These are phyloP conservation scores for Suillus alpinus DNA, from an alignment of 768 basidiomycete species.

Conservation along the genomic window DNA sequence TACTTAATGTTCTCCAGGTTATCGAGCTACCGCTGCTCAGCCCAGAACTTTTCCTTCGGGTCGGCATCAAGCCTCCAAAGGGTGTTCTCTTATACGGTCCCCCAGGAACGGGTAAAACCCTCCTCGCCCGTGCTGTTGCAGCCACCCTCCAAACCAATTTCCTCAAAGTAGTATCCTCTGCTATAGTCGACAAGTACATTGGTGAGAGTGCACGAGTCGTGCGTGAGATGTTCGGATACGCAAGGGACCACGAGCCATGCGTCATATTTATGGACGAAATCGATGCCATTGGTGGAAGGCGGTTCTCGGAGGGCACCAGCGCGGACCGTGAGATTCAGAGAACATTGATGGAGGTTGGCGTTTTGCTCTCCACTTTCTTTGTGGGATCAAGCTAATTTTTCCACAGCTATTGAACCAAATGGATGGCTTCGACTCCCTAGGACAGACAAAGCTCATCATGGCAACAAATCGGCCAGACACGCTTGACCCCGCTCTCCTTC, in stretches of 20 bases:
- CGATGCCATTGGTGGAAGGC: slow-evolving; percentile 92
- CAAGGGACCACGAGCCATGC: slow-evolving; percentile 95
- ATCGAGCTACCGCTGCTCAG: slow-evolving; percentile 94
- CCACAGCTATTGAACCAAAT: slow-evolving; percentile 94
- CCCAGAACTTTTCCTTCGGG: slow-evolving; percentile 92
- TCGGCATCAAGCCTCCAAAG: slow-evolving; percentile 95
- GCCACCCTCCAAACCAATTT: slow-evolving; percentile 95
- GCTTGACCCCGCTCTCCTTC: slow-evolving; percentile 92
- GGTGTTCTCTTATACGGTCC: slow-evolving; percentile 96
- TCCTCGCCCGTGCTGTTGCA: slow-evolving; percentile 93
- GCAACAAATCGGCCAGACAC: slow-evolving; percentile 99
- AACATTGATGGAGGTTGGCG: slow-evolving; percentile 89
- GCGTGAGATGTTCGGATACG: slow-evolving; percentile 99
- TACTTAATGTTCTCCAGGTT: slow-evolving; percentile 47
- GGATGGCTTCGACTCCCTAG: slow-evolving; percentile 98
- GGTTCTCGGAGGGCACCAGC: slow-evolving; percentile 93
- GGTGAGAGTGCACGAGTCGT: slow-evolving; percentile 96
- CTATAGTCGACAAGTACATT: slow-evolving; percentile 98
- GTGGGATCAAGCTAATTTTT: not conserved
- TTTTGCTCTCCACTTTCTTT: not conserved
- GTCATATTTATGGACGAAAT: slow-evolving; percentile 99
- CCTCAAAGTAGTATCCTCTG: slow-evolving; percentile 97
- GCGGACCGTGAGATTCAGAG: slow-evolving; percentile 99
- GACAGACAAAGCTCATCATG: slow-evolving; percentile 96
- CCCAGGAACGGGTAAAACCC: slow-evolving; percentile 94